Base-by-base conservation (phyloP, 805 yeast species). In the Candida maesae region DNA sequence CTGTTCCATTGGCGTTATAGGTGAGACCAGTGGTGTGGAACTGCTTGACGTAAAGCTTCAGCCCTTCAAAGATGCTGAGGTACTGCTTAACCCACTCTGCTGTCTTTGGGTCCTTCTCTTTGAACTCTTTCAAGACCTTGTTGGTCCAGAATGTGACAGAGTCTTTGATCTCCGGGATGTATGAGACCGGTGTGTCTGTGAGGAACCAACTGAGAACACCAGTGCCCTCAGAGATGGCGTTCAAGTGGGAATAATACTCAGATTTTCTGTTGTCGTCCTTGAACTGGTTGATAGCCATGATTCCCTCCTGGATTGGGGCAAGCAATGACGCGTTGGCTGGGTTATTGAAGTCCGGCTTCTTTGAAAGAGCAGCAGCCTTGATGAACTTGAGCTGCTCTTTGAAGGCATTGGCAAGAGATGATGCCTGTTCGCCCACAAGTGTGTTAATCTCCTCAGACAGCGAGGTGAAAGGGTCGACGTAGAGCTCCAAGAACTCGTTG, bases 81-180 rank as follows among this genome's bases (percentile, higher is more conserved):
- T 79, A 86, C 13, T 63, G 56, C 47, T 80, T 78, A 29, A 84
- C 96, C 98, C 98, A 93, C 42, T 82, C 84, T 19, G 74, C 81
- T 36, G 86, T 86, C 41, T 67, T 68, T 29, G 76, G 70, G 52
- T 84, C 89, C 36, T 75, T 66, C 15, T 82, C 95, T 63, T 76
- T 88, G 67, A 67, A 80, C 46, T 88, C 96, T 64, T 90, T 90
- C 60, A 90, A 65, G 32, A 91, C 82, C 53, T 95, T 78, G 66
- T 93, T 90, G 10, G 95, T 76, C 89, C 97, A 93, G 66, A 93
- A 93, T 61, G 84, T 91, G 26, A 96, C 85, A 16, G 95, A 79
- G 58, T 93, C 99, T 59, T 83, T 85, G 65, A 81, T 85, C 50
- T 90, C 96, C 4, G 84, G 77, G 42, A 93, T 74, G 49, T 72